Percentiles rank a stretch among this genome's conserved stretches.
phyloP scores from a whole-genome alignment of 2,329 filamentous ascomycete genomes.

The Colletotrichum karsti region DNA sequence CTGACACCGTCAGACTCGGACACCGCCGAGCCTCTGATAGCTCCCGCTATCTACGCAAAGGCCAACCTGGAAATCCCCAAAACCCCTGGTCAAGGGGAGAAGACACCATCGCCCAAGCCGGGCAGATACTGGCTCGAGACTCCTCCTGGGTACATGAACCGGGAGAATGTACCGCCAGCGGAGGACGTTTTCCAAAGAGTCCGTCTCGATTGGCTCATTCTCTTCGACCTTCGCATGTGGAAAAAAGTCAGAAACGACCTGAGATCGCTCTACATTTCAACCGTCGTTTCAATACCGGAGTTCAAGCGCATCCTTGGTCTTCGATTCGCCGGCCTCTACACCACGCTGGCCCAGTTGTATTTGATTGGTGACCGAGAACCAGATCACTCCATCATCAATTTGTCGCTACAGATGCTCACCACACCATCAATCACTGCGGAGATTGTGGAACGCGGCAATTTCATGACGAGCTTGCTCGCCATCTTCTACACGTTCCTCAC shows the following conservation, averaged over 20 bases:
- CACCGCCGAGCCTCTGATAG: constrained; percentile 72
- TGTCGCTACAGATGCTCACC: constrained; percentile 95
- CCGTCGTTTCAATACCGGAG: constrained; percentile 91
- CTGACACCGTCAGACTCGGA: constrained; percentile 78
- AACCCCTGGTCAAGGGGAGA: constrained; percentile 71
- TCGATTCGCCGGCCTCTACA: constrained; percentile 95
- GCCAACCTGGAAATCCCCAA: constrained; percentile 79
- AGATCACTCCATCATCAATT: constrained; percentile 97
- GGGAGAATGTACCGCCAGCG: constrained; percentile 71
- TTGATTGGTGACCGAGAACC: constrained; percentile 95
- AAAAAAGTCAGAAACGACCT: constrained; percentile 93
- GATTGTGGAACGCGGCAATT: constrained; percentile 94
- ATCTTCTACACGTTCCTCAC: constrained; percentile 98
- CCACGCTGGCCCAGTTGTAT: constrained; percentile 91
- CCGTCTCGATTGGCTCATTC: constrained; percentile 90
- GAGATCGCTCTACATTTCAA: constrained; percentile 93
- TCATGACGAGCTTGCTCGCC: constrained; percentile 92
- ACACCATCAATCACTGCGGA: constrained; percentile 97
- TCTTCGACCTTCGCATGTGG: constrained; percentile 96
- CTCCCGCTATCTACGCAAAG: constrained; percentile 68
- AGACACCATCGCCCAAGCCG: constrained; percentile 65
- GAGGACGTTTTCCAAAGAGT: constrained; percentile 92
- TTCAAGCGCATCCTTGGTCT: constrained; percentile 95
- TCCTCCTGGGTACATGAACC: constrained; percentile 73
- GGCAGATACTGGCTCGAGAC: constrained; percentile 89